These are phyloP conservation scores for Pterulicium gracile DNA, from an alignment of 1,284 basidiomycete genomes.

Conservation along the genomic window DNA sequence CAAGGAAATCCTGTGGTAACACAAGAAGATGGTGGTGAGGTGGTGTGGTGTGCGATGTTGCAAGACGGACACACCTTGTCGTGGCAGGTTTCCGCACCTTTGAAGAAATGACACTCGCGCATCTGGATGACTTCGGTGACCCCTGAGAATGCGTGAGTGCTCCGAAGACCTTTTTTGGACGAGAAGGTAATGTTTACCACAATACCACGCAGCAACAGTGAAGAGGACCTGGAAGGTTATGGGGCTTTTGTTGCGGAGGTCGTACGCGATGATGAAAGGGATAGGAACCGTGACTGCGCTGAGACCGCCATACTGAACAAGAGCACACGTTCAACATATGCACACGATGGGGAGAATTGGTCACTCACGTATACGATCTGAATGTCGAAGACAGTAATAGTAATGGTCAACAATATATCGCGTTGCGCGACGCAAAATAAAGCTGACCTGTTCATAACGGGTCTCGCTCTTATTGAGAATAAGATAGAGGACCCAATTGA, in stretches of 20 bases:
- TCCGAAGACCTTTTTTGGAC: too few species aligned
- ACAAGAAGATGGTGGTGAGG: too few species aligned
- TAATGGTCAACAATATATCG: too few species aligned
- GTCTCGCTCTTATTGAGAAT: conserved; percentile 16
- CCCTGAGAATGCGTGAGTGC: too few species aligned
- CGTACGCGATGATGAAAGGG: conserved; percentile 23
- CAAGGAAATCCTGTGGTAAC: conserved; percentile 15
- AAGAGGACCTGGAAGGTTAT: conserved; percentile 23
- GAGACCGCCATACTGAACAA: conserved; percentile 14
- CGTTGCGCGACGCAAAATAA: too few species aligned
- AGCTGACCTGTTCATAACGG: conserved; percentile 7
- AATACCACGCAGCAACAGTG: conserved; percentile 20
- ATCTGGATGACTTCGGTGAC: conserved; percentile 16
- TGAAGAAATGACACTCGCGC: conserved; percentile 14
- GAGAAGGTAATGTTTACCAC: too few species aligned
- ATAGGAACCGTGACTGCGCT: conserved; percentile 23
- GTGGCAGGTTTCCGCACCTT: conserved; percentile 7
- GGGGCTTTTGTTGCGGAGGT: conserved; percentile 20
- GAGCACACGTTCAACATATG: neutral
- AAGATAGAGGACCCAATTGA: conserved; percentile 19
- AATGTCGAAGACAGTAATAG: too few species aligned
- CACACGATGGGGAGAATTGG: neutral
- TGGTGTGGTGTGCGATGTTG: too few species aligned
- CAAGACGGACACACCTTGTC: conserved; percentile 8
- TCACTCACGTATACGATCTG: conserved; percentile 13